phyloP scores from a whole-genome alignment of 2,329 filamentous ascomycete species.

The Trematosphaeria pertusa region DNA sequence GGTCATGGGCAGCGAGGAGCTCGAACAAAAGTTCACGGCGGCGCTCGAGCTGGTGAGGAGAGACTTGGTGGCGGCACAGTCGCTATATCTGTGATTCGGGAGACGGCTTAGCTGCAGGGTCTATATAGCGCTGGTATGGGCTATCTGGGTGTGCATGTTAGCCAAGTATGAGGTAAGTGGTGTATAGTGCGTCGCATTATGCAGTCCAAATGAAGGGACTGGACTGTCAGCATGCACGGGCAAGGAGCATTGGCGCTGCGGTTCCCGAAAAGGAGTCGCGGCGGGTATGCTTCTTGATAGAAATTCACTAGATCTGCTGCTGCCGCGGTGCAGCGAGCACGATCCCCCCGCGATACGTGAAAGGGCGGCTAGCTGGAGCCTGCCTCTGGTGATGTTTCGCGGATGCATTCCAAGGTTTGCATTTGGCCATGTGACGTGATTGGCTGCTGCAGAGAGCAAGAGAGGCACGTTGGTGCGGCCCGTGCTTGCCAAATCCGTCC shows the following conservation, averaged over 20 bases:
- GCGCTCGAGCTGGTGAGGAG: constrained; percentile 84
- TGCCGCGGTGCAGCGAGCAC: constrained; percentile 21
- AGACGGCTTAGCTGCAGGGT: constrained; percentile 10
- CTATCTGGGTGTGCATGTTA: constrained; percentile 17
- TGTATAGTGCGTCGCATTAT: constrained; percentile 21
- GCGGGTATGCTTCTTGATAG: constrained; percentile 31
- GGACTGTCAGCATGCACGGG: constrained; percentile 9
- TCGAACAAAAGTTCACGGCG: constrained; percentile 90
- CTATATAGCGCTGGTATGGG: constrained; percentile 22
- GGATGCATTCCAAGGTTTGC: no score
- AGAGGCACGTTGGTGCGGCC: constrained; percentile 1
- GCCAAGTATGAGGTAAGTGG: constrained; percentile 19
- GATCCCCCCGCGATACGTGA: constrained; percentile 30
- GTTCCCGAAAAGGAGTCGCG: constrained; percentile 18
- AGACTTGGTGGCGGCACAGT: constrained; percentile 95
- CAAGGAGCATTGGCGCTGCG: constrained; percentile 24
- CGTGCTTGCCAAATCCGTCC: constrained; percentile 2
- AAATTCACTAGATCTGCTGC: constrained; percentile 40
- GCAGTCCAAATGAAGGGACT: constrained; percentile 16
- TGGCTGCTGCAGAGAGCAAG: constrained; percentile 5
- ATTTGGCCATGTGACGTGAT: constrained; percentile 15
- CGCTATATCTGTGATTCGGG: constrained; percentile 72
- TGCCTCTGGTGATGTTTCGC: background rate
- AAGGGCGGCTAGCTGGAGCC: background rate
- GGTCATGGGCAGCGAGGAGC: constrained; percentile 96